Evolutionary conservation across 208 protist species (phyloP), one percentile per base, ranked within the genome.

Genomic region (Naegleria fowleri): DNA sequence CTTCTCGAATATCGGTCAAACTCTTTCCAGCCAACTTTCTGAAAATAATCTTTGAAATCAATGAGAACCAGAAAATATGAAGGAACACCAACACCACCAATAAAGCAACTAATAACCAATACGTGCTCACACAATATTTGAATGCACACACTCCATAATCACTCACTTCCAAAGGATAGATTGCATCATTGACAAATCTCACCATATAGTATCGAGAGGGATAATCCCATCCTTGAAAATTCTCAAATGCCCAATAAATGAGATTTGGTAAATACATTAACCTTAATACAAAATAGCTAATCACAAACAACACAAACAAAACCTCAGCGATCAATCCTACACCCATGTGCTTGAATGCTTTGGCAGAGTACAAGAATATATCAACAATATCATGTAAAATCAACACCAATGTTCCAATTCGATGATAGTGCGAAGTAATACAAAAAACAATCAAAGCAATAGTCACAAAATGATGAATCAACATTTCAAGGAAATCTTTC

Each of bases 301-400:
- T 15, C 15, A 36, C 40, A 87, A 87, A 87, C 38, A 87, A n/a
- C 11, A 41, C 33, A 51, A 87, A 87, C 29, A 87, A 87, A 3
- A n/a, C 41, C 19, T 15, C 22, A 1, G 15, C 52, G 39, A 39
- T 38, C 0, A 48, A 52, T 25, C 11, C 33, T n/a, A 16, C 19
- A 36, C 29, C 29, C 16, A 40, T 51, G 36, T 51, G 29, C 16
- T 87, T 22, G 29, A 48, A 87, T 13, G 40, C 33, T 48, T 87
- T 87, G 36, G 83, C 83, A 87, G 38, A 51, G 83, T 87, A 87
- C 0, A 87, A 19, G 29, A 87, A 87, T 22, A 87, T 38, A 87
- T 87, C 83, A 48, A 40, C 83, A 40, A 87, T 39, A 29, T 87
- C 83, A 51, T 87, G 83, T 38, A 87, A 87, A 40, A 87, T 29